Base-by-base conservation (phyloP, 2,329 filamentous ascomycete genomes). In the Cercospora zeae-maydis region DNA sequence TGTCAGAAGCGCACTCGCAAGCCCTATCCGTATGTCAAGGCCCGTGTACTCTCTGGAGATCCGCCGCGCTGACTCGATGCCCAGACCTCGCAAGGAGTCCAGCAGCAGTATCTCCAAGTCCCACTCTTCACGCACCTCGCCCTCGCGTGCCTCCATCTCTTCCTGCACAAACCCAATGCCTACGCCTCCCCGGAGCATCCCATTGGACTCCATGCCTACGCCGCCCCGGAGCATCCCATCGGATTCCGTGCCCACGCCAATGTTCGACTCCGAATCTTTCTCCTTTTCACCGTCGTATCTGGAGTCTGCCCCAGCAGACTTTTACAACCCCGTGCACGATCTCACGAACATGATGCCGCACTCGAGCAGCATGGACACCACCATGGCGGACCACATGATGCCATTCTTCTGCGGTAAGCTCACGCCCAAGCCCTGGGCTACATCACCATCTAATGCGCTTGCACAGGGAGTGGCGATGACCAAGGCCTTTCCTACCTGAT, bases 1-100 rank as follows among this genome's bases (percentile, higher is more conserved):
- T 62, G 59, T 53, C 59, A 62, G 31, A 62, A 62, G 53, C 54
- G 59, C 21, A 37, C 53, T 30, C 59, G 59, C 54, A 62, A 62
- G 47, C 59, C 59, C 7, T 62, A 62, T 16, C 59, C 59, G 59
- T 62, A 19, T 34, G 59, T 53, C 30, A 14, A 57, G 24, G 21
- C 36, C 33, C 21, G 47, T 14, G 47, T 31, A 36, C 37, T 37
- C 57, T 37, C 49, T 16, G 19, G 19, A 39, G 16, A 57, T 53
- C 21, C 14, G 37, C 30, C 9, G 33, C 9, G 53, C 59, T 62
- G 42, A 62, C 59, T 19, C 33, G 36, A 31, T 13, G 9, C 2
- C 16, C 42, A 62, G 59, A 51, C 59, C 59, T 36, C 59, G 59
- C 31, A 62, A 57, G 37, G 59, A 62, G 34, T 47, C 53, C 53